Evolutionary conservation across 1,139 yeast genomes (phyloP).

Genomic region (Yamadazyma spencermartinsiae): DNA sequence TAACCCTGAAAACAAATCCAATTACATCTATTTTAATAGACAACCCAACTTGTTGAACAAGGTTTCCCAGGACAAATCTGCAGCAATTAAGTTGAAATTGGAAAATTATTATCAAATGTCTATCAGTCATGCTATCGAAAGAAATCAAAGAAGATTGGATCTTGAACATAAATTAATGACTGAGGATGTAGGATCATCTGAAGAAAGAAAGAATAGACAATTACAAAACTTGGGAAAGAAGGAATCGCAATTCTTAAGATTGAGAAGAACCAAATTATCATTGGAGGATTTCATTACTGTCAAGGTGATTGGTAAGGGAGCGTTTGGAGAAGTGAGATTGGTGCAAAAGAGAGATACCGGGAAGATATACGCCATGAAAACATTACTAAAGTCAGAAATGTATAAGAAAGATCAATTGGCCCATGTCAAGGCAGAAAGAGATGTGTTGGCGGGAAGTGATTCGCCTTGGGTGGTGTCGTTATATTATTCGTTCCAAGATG

Average conservation of each 20-base stretch:
- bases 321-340: constrained; percentile 80
- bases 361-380: constrained; percentile 83
- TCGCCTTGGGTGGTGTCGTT: constrained; percentile 87
- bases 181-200: constrained; percentile 63
- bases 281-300: constrained; percentile 77
- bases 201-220: constrained; percentile 74
- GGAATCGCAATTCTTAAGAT: constrained; percentile 73
- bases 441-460: constrained; percentile 80
- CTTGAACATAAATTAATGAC: constrained; percentile 64
- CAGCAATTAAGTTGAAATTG: constrained; percentile 67
- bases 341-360: constrained; percentile 85
- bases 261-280: constrained; percentile 72
- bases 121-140: constrained; percentile 76
- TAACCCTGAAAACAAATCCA: constrained; percentile 11
- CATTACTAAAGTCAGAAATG: constrained; percentile 76
- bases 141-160: constrained; percentile 75
- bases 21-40: constrained; percentile 76
- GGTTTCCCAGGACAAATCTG: constrained; percentile 68
- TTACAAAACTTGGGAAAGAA: constrained; percentile 69
- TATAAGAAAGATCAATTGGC: constrained; percentile 81
- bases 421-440: constrained; percentile 84
- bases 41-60: constrained; percentile 77
- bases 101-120: constrained; percentile 78
- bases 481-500: constrained; percentile 78
- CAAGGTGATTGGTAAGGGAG: constrained; percentile 84